Conservation (phyloP, 2,329 filamentous ascomycete genomes). For the Parastagonospora avenae region DNA sequence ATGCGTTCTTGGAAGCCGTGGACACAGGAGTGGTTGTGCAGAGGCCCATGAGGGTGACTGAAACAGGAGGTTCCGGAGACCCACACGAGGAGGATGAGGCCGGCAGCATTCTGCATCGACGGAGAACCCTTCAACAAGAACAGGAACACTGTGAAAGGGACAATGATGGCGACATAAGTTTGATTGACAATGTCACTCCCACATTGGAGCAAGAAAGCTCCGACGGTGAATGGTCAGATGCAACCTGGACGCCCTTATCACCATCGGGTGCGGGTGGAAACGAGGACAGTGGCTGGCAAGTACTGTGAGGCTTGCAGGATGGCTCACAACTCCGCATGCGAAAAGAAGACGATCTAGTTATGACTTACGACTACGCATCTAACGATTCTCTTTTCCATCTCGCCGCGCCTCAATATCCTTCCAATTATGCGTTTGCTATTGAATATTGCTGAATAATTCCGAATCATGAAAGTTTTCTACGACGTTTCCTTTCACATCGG, state of each 20-base stretch:
- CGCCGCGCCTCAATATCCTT: too few relatives aligned
- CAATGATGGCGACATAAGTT: background rate
- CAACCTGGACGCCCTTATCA: constrained; percentile 8
- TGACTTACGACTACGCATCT: too few relatives aligned
- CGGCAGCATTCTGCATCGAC: background rate
- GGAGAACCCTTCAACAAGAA: background rate
- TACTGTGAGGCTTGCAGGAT: constrained; percentile 2
- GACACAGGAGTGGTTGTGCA: constrained; percentile 2
- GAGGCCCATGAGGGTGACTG: background rate
- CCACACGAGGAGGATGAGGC: background rate
- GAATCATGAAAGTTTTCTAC: too few relatives aligned
- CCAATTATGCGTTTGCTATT: too few relatives aligned
- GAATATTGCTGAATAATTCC: too few relatives aligned
- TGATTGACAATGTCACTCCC: background rate
- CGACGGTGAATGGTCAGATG: constrained; percentile 13
- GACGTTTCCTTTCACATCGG: too few relatives aligned
- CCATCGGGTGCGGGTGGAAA: background rate
- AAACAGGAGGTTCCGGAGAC: background rate
- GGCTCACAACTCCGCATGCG: too few relatives aligned
- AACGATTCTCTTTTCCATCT: too few relatives aligned
- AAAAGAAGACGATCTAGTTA: too few relatives aligned
- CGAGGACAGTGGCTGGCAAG: constrained; percentile 12
- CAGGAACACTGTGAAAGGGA: background rate
- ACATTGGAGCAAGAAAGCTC: background rate
- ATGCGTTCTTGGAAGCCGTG: constrained; percentile 7